Evolutionary conservation across 2,329 filamentous ascomycete species (phyloP).

Genomic region (Dothideomycetes sp.): DNA sequence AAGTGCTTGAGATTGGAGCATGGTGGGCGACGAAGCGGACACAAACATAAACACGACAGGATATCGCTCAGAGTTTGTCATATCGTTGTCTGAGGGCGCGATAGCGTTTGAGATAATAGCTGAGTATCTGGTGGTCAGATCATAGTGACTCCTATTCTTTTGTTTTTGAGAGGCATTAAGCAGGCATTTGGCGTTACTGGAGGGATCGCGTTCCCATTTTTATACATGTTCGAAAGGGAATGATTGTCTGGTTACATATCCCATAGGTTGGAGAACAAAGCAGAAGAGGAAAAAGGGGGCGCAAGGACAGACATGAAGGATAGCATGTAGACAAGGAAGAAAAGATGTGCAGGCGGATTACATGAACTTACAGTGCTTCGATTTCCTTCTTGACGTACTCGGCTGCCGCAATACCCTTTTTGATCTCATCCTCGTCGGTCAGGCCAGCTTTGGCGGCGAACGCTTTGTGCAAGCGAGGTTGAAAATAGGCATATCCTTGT

Average conservation of each 20-base stretch:
- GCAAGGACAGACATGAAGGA: background rate
- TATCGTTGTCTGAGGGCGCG: constrained; percentile 76
- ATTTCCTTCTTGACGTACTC: constrained; percentile 94
- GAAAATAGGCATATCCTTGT: constrained; percentile 67
- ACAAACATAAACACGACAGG: constrained; percentile 11
- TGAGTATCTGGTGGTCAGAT: constrained; percentile 25
- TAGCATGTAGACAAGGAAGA: background rate
- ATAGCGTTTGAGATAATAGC: constrained; percentile 88
- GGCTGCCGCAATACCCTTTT: constrained; percentile 61
- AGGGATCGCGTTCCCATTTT: background rate
- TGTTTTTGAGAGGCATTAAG: too few relatives aligned
- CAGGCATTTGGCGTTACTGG: too few relatives aligned
- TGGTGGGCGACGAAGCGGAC: constrained; percentile 49
- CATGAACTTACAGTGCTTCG: constrained; percentile 74
- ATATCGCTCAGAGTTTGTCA: constrained; percentile 12
- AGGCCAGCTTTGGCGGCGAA: constrained; percentile 67
- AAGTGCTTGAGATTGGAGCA: constrained; percentile 62
- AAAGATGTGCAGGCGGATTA: background rate
- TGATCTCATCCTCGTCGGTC: constrained; percentile 63
- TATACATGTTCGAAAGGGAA: too few relatives aligned
- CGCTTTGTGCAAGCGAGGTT: constrained; percentile 68
- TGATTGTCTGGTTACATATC: too few relatives aligned
- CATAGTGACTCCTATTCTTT: background rate
- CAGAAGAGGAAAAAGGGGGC: too few relatives aligned
- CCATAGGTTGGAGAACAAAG: too few relatives aligned